phyloP scores from a whole-genome alignment of 257 asterid genomes.

The Linderniella brevidens region DNA sequence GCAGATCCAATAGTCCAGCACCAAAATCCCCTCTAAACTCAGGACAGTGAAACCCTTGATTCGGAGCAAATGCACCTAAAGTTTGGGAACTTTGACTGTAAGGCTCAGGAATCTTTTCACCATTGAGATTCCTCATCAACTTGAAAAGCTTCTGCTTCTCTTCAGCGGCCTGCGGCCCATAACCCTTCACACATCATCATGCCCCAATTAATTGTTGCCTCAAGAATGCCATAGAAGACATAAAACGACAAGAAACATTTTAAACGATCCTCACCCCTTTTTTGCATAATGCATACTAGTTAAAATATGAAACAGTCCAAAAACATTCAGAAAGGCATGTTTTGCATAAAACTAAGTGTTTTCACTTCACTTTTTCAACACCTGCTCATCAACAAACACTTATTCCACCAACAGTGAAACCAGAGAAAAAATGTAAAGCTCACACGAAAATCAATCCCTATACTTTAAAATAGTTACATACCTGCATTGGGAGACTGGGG shows the following conservation, averaged over 20 bases:
- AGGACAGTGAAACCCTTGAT: constrained; percentile 60
- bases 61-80: constrained; percentile 24
- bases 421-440: too few species aligned
- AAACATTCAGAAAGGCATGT: too few species aligned
- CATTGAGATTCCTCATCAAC: constrained; percentile 88
- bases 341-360: too few species aligned
- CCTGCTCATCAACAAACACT: too few species aligned
- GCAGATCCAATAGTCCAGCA: constrained; percentile 89
- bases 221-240: constrained; percentile 2
- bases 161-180: constrained; percentile 87
- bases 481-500: constrained; percentile 81
- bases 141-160: constrained; percentile 94
- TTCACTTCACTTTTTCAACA: too few species aligned
- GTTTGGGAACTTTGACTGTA: constrained; percentile 26
- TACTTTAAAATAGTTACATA: constrained; percentile 7
- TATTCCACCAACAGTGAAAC: too few species aligned
- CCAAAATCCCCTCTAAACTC: constrained; percentile 93
- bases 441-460: not conserved
- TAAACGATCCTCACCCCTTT: constrained; percentile 3
- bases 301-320: too few species aligned
- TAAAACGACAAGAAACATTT: constrained; percentile 1
- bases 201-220: constrained; percentile 12
- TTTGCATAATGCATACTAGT: too few species aligned
- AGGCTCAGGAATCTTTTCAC: constrained; percentile 77
- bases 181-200: constrained; percentile 40